These are phyloP conservation scores for Triticum timopheevii DNA, from an alignment of 176 grass and related monocot species.

Conservation along the genomic window DNA sequence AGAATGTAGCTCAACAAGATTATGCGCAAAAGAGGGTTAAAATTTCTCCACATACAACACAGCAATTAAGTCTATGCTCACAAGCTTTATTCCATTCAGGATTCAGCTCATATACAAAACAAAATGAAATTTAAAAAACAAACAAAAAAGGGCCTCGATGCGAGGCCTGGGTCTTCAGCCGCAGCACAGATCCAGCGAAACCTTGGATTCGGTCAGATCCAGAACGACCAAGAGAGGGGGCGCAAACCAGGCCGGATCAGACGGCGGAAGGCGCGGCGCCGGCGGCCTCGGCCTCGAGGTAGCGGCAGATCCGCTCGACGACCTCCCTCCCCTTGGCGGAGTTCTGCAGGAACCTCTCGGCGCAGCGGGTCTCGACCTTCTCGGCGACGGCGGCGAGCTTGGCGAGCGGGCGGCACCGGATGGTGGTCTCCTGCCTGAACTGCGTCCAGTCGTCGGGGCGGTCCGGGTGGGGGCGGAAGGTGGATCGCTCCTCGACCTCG, in stretches of 20 bases:
- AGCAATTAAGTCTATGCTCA: constrained; percentile 14
- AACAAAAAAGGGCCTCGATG: not conserved
- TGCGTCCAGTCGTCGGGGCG: constrained; percentile 75
- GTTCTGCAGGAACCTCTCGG: constrained; percentile 85
- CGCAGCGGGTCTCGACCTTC: constrained; percentile 81
- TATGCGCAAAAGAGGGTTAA: not conserved
- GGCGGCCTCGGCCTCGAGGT: constrained; percentile 70
- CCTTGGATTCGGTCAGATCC: constrained; percentile 46
- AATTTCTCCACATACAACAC: constrained; percentile 11
- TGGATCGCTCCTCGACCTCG: constrained; percentile 78
- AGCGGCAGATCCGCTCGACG: constrained; percentile 88
- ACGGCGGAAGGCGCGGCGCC: constrained; percentile 24
- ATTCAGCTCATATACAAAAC: constrained; percentile 50
- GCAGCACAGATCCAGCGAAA: constrained; percentile 44
- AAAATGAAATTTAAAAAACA: constrained; percentile 9
- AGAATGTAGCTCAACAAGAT: not conserved
- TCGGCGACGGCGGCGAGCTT: constrained; percentile 81
- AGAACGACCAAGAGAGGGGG: not conserved
- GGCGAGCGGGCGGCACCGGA: constrained; percentile 77
- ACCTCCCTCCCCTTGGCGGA: constrained; percentile 85
- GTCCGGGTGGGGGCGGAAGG: constrained; percentile 75
- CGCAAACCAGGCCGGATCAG: constrained; percentile 31
- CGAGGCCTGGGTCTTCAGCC: not conserved
- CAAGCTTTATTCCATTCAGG: constrained; percentile 50
- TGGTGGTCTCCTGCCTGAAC: constrained; percentile 84